A percentile compares a stretch with the other conserved stretches of the same genome.
Conservation (phyloP, 768 basidiomycete genomes). For the Lactarius trivialis region DNA sequence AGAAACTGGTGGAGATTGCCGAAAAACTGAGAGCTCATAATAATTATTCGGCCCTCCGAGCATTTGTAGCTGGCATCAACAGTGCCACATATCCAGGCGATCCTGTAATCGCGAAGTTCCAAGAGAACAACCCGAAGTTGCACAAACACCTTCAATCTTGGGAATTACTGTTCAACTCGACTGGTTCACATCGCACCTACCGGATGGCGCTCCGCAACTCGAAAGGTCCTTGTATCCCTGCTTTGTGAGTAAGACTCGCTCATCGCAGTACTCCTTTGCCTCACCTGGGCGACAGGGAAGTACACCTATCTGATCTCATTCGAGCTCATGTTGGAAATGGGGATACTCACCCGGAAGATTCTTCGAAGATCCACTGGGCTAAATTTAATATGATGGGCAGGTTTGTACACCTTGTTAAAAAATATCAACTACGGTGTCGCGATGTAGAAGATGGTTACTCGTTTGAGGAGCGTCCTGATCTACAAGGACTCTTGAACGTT, state of each 20-base stretch:
- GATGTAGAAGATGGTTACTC: conserved; percentile 45
- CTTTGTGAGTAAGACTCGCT: conserved; percentile 42
- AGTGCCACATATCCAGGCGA: conserved; percentile 73
- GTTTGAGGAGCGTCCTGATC: conserved; percentile 48
- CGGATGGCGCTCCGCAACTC: conserved; percentile 81
- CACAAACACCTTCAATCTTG: conserved; percentile 77
- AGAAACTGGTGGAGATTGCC: conserved; percentile 84
- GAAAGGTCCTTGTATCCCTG: conserved; percentile 83
- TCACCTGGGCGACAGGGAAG: conserved; percentile 50
- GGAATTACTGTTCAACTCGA: conserved; percentile 77
- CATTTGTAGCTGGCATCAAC: conserved; percentile 91
- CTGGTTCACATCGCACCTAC: conserved; percentile 84
- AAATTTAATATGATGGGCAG: conserved; percentile 92
- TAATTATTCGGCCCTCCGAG: conserved; percentile 90
- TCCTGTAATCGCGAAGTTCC: conserved; percentile 70
- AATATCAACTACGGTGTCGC: conserved; percentile 73
- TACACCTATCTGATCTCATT: conserved; percentile 85
- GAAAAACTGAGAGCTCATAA: conserved; percentile 72
- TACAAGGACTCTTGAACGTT: conserved; percentile 50
- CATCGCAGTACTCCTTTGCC: conserved; percentile 18
- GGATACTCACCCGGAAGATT: conserved; percentile 60
- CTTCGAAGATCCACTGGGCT: conserved; percentile 83
- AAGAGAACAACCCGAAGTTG: conserved; percentile 53
- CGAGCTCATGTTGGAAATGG: conserved; percentile 80
- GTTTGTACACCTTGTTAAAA: conserved; percentile 69